Base-by-base conservation (phyloP, 1,284 basidiomycete genomes). In the Wolfiporia cocos region DNA sequence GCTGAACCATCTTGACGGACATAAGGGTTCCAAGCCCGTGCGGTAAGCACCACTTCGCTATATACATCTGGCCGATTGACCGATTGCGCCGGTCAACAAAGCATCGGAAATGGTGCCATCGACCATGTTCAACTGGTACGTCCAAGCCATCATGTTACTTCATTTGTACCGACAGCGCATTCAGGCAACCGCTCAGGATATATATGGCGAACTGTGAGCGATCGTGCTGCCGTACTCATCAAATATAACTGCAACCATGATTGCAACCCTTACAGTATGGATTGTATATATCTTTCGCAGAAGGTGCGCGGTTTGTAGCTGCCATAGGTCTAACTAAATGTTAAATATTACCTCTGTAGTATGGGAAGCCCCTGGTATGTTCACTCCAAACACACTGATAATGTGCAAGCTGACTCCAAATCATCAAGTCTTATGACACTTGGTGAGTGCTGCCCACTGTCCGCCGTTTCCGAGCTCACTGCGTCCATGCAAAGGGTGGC, bases 201-300 rank as follows among this genome's bases (percentile, higher is more conserved):
- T 95, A 37, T 94, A 94, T 51, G 92, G 91, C 31, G 91, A 90
- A 68, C 59, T 89, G 85, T 85, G 58, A 51, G 75, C 54, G 1
- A n/a, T n/a, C n/a, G n/a, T n/a, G n/a, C n/a, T n/a, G n/a, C n/a
- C n/a, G n/a, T n/a, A n/a, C n/a, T n/a, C n/a, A n/a, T n/a, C n/a
- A n/a, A n/a, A n/a, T n/a, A n/a, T n/a, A n/a, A n/a, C n/a, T n/a
- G n/a, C n/a, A n/a, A n/a, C n/a, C n/a, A n/a, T n/a, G n/a, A n/a
- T n/a, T n/a, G n/a, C n/a, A n/a, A n/a, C n/a, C n/a, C n/a, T n/a
- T n/a, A 10, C 17, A 89, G 92, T 48, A 83, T 94, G 85, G 92
- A 96, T 68, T 91, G 85, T 78, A 87, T 96, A 48, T 96, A 96
- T 59, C 78, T 96, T 17, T 84, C 89, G 4, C 92, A 95, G 62